Evolutionary conservation across 148 eudicot species (phyloP), one percentile per base, ranked within the genome.

Genomic region (Chenopodium berlandieri): DNA sequence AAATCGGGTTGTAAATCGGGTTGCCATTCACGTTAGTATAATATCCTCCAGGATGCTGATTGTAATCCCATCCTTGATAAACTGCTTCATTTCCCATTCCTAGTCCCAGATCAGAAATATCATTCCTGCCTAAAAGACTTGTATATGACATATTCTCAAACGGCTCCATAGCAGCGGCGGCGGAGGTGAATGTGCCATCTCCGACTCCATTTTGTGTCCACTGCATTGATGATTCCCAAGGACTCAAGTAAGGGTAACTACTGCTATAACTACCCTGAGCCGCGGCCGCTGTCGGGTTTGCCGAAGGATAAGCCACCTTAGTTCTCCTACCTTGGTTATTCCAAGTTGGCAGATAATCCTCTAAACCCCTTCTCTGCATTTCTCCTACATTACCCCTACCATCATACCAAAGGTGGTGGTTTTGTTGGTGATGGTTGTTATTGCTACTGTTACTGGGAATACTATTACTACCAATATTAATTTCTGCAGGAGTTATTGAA

Each of bases 61-160:
- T 47, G 25, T 86, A 63, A 77, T 75, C 80, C 81, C 84, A 86
- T 54, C 23, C 60, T 30, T 82, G n/a, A 37, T 8, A 7, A 40
- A 27, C 46, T 30, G 63, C 50, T 23, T 84, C 80, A 71, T 62
- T 85, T 31, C 82, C 73, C 31, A 81, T 30, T 25, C 67, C 75
- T 13, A 50, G 12, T 50, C 54, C 62, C 17, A 56, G 62, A 14
- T 22, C 62, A 14, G 62, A 13, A 75, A 3, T 44, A 77, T 34
- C 75, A 82, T 84, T 88, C 32, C 90, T 80, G 63, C 88, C 89
- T 83, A 90, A 86, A 14, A 94, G 90, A 60, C 85, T 79, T 5
- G 83, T 22, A 73, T 90, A 92, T 60, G 86, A 76, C 63, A 87
- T 54, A 52, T 27, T 73, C 10, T 72, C n/a, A 58, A 64, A 81